Evolutionary conservation across 495 filamentous ascomycete genomes (phyloP).

Genomic region (Podospora sp.): DNA sequence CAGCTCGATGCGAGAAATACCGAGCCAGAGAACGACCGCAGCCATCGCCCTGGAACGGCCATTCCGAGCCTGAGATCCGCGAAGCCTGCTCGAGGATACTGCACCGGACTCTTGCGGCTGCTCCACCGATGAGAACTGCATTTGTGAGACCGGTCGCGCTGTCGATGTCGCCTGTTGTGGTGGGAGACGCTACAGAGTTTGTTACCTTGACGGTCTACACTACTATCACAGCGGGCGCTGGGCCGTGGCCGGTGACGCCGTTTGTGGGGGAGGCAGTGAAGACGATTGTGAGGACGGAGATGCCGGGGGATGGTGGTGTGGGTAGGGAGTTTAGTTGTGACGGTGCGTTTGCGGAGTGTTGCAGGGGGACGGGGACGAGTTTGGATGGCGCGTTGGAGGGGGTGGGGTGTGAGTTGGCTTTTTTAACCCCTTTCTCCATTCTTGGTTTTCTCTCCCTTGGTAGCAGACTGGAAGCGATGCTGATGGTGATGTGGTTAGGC

Average conservation of each 20-base stretch:
- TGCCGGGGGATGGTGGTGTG: background rate
- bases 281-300: background rate
- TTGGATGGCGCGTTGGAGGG: background rate
- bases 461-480: background rate
- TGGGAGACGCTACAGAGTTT: background rate
- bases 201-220: background rate
- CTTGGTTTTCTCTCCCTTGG: background rate
- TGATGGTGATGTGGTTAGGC: background rate
- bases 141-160: slow-evolving; percentile 10
- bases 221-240: background rate
- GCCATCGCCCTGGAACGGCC: background rate
- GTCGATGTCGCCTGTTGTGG: background rate
- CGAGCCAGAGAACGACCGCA: background rate
- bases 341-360: slow-evolving; percentile 1
- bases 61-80: background rate
- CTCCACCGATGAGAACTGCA: background rate
- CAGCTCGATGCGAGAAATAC: background rate
- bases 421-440: no score
- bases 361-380: background rate
- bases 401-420: background rate
- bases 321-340: background rate
- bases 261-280: background rate
- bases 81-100: background rate
- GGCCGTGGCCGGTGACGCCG: no score
- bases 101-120: background rate